phyloP scores from a whole-genome alignment of 176 grass and related monocot genomes.

The Rhynchospora tenuis region DNA sequence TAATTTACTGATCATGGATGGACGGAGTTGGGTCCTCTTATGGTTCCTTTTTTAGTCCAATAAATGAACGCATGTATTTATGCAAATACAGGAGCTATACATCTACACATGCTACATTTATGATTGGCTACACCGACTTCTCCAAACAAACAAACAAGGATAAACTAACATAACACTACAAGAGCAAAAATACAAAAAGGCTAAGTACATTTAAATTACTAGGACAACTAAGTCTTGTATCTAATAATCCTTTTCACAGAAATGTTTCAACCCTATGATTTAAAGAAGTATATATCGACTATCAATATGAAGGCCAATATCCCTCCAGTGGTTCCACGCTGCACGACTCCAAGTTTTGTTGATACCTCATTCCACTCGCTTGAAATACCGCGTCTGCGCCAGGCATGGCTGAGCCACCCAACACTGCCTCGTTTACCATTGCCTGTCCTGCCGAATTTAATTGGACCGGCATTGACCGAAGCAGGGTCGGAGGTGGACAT shows the following conservation, averaged over 20 bases:
- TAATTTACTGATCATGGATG: too few relatives aligned
- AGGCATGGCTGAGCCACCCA: conserved; percentile 16
- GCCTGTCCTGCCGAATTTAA: conserved; percentile 23
- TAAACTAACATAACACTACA: too few relatives aligned
- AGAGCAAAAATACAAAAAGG: neutral
- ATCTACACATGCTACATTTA: neutral
- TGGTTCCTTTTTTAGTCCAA: too few relatives aligned
- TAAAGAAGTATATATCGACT: neutral
- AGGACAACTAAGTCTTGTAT: conserved; percentile 9
- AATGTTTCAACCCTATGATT: neutral
- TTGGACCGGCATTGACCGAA: conserved; percentile 36
- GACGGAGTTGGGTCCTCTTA: too few relatives aligned
- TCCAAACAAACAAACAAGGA: conserved; percentile 1
- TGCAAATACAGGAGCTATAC: too few relatives aligned
- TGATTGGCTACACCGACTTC: conserved; percentile 1
- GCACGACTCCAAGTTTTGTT: conserved; percentile 35
- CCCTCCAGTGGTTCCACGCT: conserved; percentile 51
- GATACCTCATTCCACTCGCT: conserved; percentile 30
- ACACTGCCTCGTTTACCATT: conserved; percentile 19
- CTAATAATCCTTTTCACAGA: neutral
- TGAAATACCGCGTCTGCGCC: conserved; percentile 22
- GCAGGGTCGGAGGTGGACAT: neutral
- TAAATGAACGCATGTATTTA: too few relatives aligned
- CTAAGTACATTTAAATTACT: neutral
- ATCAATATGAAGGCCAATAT: conserved; percentile 57